phyloP scores from a whole-genome alignment of 768 basidiomycete species.

The Rhizopogon vinicolor region DNA sequence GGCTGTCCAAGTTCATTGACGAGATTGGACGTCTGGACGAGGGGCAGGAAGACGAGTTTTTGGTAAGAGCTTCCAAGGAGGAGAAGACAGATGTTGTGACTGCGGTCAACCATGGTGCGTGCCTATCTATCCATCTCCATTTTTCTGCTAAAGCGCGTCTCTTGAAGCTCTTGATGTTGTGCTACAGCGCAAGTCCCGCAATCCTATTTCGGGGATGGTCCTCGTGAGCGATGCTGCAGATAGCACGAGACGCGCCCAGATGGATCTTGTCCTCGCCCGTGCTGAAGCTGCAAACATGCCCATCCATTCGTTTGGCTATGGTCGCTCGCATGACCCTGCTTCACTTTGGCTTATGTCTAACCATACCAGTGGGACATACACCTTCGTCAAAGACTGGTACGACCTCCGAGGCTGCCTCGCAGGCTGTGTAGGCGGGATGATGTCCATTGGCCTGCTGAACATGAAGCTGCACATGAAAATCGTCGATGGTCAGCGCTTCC shows the following conservation, averaged over 20 bases:
- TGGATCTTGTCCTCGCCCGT: constrained; percentile 96
- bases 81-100: constrained; percentile 98
- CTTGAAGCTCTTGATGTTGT: constrained; percentile 82
- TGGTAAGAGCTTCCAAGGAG: constrained; percentile 74
- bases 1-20: constrained; percentile 77
- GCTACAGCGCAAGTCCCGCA: constrained; percentile 88
- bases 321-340: constrained; percentile 94
- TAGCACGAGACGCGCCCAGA: constrained; percentile 89
- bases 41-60: constrained; percentile 52
- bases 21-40: constrained; percentile 46
- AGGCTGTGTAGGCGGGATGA: constrained; percentile 93
- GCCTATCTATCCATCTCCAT: neutral
- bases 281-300: constrained; percentile 96
- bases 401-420: constrained; percentile 90
- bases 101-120: constrained; percentile 89
- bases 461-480: constrained; percentile 97
- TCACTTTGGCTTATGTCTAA: constrained; percentile 99
- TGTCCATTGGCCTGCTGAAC: constrained; percentile 88
- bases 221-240: constrained; percentile 92
- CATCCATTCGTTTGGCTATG: constrained; percentile 96
- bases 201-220: constrained; percentile 87
- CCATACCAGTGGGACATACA: constrained; percentile 95
- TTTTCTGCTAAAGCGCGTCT: constrained; percentile 2
- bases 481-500: constrained; percentile 86
- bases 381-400: constrained; percentile 98